Evolutionary conservation across 371 early-diverging fungal genomes (phyloP), one percentile per base, ranked within the genome.

Genomic region (Mucor indicus): DNA sequence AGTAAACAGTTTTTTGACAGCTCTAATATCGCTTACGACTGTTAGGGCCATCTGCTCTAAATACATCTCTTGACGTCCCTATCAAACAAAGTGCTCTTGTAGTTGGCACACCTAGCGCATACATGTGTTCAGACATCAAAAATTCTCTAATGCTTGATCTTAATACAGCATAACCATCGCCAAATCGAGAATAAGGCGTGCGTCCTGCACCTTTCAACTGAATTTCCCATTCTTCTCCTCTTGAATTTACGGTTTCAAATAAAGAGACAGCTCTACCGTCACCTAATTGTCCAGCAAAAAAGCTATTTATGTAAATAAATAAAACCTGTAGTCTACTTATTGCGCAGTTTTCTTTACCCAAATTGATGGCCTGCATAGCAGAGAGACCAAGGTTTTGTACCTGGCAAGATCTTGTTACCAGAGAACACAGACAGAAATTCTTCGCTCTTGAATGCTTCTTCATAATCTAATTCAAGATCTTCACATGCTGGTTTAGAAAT

Each of bases 331-430:
- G 21, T 3, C 13, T 8, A 20, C 8, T 39, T 24, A 29, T 33
- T 43, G 20, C 17, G 36, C 2, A 10, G 30, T 19, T 16, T 25
- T n/a, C 3, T 6, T 51, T 66, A 78, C 60, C 93, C 92, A 69
- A 93, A 95, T 67, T 95, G 94, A 61, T 93, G 91, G 0, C 95
- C 96, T 23, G 83, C 93, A 55, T 95, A 94, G 53, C 80, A 80
- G 16, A 87, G 80, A 1, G 94, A 79, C 91, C 92, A 94, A 0
- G 93, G 91, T 8, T 76, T 64, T 15, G 88, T 80, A 12, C 72
- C 76, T 4, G 61, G 48, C 8, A 74, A 38, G 0, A 72, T 19
- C 17, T 52, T 50, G 39, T 72, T 75, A 9, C 78, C 79, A 1
- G 72, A 72, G 27, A 79, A 72, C 0, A 77, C 52, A 10, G 66